Evolutionary conservation across 2,329 filamentous ascomycete species (phyloP).

Genomic region (Macrophomina phaseolina): DNA sequence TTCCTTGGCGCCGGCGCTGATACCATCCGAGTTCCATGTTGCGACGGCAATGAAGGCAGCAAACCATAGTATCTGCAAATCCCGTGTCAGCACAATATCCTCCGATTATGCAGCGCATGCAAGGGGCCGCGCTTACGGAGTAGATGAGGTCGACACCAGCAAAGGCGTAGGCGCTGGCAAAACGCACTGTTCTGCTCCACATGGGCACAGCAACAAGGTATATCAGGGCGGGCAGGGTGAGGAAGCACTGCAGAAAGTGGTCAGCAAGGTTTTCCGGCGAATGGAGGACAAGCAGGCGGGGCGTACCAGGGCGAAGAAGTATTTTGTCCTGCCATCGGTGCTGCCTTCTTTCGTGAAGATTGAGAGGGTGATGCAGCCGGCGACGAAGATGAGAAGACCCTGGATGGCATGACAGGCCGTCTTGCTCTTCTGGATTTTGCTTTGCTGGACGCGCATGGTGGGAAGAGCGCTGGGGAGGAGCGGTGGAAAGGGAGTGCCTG

Average conservation of each 20-base stretch:
- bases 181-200: constrained; percentile 63
- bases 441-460: constrained; percentile 30
- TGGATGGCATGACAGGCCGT: constrained; percentile 61
- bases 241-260: constrained; percentile 58
- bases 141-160: constrained; percentile 61
- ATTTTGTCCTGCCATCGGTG: constrained; percentile 61
- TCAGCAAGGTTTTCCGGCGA: neutral
- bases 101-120: neutral
- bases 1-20: constrained; percentile 55
- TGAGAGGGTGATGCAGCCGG: constrained; percentile 62
- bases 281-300: neutral
- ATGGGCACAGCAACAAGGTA: constrained; percentile 67
- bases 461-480: neutral
- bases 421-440: constrained; percentile 61
- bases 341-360: constrained; percentile 61
- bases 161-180: constrained; percentile 67
- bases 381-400: constrained; percentile 62
- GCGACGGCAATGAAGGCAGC: constrained; percentile 63
- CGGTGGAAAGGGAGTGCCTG: constrained; percentile 11
- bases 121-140: constrained; percentile 33
- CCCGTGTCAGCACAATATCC: constrained; percentile 10
- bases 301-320: constrained; percentile 64
- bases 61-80: constrained; percentile 62
- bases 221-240: constrained; percentile 62
- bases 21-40: constrained; percentile 61